phyloP scores from a whole-genome alignment of 2,329 filamentous ascomycete genomes.

The Epichloe sylvatica region DNA sequence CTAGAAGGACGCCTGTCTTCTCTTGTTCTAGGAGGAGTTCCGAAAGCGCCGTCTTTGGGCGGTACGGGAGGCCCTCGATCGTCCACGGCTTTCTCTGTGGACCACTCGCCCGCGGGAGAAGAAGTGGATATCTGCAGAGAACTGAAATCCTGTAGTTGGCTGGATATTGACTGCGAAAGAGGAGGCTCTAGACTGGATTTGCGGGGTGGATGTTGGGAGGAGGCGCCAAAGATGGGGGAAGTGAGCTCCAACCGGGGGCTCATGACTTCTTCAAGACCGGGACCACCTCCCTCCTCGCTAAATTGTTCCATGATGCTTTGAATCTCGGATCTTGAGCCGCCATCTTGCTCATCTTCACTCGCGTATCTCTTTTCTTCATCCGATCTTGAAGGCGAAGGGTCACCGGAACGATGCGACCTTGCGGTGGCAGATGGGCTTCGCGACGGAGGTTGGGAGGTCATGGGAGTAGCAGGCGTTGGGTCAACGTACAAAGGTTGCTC shows the following conservation, averaged over 20 bases:
- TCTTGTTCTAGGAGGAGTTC: constrained; percentile 22
- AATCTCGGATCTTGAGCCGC: constrained; percentile 69
- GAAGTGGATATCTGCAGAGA: constrained; percentile 26
- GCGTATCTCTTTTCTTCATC: constrained; percentile 44
- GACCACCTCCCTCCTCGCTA: constrained; percentile 56
- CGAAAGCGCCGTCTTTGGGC: constrained; percentile 42
- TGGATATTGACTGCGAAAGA: constrained; percentile 35
- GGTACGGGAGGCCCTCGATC: constrained; percentile 44
- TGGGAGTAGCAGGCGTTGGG: constrained; percentile 43
- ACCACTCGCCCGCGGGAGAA: constrained; percentile 24
- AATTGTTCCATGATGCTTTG: constrained; percentile 98
- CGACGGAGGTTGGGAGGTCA: constrained; percentile 41
- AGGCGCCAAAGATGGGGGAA: constrained; percentile 59
- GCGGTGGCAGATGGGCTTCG: constrained; percentile 43
- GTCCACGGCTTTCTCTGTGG: constrained; percentile 24
- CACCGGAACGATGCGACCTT: constrained; percentile 29
- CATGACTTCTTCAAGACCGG: constrained; percentile 74
- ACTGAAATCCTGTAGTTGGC: constrained; percentile 35
- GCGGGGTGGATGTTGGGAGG: constrained; percentile 61
- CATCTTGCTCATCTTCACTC: constrained; percentile 52
- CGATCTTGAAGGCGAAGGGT: constrained; percentile 39
- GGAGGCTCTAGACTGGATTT: constrained; percentile 75
- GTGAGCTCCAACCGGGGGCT: constrained; percentile 73
- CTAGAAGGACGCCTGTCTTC: constrained; percentile 22
- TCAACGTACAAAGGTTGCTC: constrained; percentile 38